These are phyloP conservation scores for Auriscalpium microsporum DNA, from an alignment of 768 basidiomycete genomes.

Conservation along the genomic window DNA sequence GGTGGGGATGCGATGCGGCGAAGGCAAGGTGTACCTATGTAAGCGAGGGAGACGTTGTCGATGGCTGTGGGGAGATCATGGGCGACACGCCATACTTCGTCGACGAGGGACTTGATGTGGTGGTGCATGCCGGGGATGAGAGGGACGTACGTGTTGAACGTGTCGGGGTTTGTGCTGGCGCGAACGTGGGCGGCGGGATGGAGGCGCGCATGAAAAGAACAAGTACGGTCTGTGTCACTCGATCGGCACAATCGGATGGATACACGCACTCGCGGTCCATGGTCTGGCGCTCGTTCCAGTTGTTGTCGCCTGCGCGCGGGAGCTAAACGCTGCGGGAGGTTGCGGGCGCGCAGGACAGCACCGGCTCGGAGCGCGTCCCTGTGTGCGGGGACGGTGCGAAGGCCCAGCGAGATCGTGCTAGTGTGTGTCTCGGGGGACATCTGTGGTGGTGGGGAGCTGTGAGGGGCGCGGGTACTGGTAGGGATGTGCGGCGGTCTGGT, in stretches of 20 bases:
- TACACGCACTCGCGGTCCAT: constrained; percentile 55
- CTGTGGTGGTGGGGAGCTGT: too few relatives aligned
- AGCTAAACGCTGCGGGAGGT: too few relatives aligned
- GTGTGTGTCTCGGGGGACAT: constrained; percentile 7
- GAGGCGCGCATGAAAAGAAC: too few relatives aligned
- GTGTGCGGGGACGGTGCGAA: constrained; percentile 30
- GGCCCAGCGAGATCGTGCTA: constrained; percentile 53
- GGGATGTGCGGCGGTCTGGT: too few relatives aligned
- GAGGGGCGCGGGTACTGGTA: too few relatives aligned
- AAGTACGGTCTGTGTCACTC: too few relatives aligned
- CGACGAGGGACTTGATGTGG: constrained; percentile 91
- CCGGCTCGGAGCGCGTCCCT: constrained; percentile 9
- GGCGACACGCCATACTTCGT: constrained; percentile 75
- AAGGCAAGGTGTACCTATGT: too few relatives aligned
- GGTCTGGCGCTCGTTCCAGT: constrained; percentile 58
- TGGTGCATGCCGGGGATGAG: constrained; percentile 89
- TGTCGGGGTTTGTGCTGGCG: constrained; percentile 26
- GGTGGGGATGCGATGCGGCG: constrained; percentile 22
- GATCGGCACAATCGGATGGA: not conserved
- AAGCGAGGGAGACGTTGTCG: too few relatives aligned
- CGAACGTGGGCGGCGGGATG: too few relatives aligned
- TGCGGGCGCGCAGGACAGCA: too few relatives aligned
- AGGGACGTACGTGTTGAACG: constrained; percentile 33
- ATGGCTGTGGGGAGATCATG: constrained; percentile 79
- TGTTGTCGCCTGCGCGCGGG: constrained; percentile 62